These are phyloP conservation scores for Grigorovia yakushimaensis DNA, from an alignment of 805 yeast genomes.

Conservation along the genomic window DNA sequence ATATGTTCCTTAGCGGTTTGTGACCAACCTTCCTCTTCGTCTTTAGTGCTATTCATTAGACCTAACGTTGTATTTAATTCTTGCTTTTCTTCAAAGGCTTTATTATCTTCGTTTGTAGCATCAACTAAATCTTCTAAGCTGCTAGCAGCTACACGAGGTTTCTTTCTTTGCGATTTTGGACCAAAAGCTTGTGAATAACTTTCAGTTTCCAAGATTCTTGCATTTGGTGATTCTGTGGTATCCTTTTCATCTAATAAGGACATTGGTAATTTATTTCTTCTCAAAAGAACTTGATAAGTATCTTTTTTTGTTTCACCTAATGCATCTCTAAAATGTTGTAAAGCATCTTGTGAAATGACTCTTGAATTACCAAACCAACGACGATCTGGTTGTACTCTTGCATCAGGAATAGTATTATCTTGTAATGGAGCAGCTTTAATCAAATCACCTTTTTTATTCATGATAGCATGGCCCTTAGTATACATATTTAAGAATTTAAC, in stretches of 20 bases:
- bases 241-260: conserved; percentile 84
- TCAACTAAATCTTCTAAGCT: conserved; percentile 69
- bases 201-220: conserved; percentile 82
- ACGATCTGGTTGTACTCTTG: conserved; percentile 91
- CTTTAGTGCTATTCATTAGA: conserved; percentile 57
- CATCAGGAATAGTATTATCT: conserved; percentile 76
- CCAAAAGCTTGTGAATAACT: conserved; percentile 77
- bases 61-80: conserved; percentile 71
- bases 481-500: conserved; percentile 88
- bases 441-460: conserved; percentile 82
- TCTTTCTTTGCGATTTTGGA: conserved; percentile 88
- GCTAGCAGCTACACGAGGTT: conserved; percentile 72
- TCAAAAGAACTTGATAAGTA: conserved; percentile 73
- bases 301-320: conserved; percentile 78
- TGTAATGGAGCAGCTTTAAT: conserved; percentile 83
- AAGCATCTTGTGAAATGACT: conserved; percentile 94
- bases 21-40: conserved; percentile 68
- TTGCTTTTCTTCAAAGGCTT: conserved; percentile 59
- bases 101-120: conserved; percentile 45
- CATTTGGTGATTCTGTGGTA: conserved; percentile 62
- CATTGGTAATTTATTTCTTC: conserved; percentile 92
- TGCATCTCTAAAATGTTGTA: conserved; percentile 88
- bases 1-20: conserved; percentile 91
- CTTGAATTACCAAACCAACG: conserved; percentile 98
- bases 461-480: conserved; percentile 77